These are phyloP conservation scores for Corniculantispora saksenae DNA, from an alignment of 2,329 filamentous ascomycete species.

Conservation along the genomic window DNA sequence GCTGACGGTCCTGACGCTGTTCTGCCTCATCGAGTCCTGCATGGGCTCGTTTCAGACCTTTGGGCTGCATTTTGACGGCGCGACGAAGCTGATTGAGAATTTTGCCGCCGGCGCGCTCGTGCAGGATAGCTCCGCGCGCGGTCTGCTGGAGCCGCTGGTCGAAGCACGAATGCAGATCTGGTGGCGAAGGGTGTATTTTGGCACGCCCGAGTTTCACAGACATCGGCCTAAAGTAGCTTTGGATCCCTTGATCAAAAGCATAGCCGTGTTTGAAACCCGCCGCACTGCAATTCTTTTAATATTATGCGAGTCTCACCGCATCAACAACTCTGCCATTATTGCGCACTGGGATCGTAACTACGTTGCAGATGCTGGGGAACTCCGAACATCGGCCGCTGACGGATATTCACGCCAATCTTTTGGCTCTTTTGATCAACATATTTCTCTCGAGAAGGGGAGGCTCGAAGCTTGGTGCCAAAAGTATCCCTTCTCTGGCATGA, in stretches of 20 bases:
- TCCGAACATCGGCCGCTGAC: too few relatives aligned
- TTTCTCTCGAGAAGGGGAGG: not conserved
- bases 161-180: conserved; percentile 27
- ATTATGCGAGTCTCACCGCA: conserved; percentile 21
- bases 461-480: not conserved
- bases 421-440: not conserved
- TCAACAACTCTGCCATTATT: conserved; percentile 16
- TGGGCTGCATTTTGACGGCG: conserved; percentile 21
- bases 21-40: conserved; percentile 27
- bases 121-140: not conserved
- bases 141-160: conserved; percentile 23
- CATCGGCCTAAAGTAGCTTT: not conserved
- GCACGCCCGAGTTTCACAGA: conserved; percentile 22
- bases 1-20: conserved; percentile 23
- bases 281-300: conserved; percentile 14
- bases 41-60: conserved; percentile 28
- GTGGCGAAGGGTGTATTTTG: conserved; percentile 28
- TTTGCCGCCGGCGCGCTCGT: not conserved
- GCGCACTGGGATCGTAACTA: conserved; percentile 14
- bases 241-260: not conserved
- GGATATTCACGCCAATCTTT: not conserved
- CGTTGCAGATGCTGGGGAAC: not conserved
- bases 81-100: not conserved
- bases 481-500: not conserved
- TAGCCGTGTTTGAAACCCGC: not conserved